Base-by-base conservation (phyloP, 768 basidiomycete genomes). In the Leccinum uliginosum region DNA sequence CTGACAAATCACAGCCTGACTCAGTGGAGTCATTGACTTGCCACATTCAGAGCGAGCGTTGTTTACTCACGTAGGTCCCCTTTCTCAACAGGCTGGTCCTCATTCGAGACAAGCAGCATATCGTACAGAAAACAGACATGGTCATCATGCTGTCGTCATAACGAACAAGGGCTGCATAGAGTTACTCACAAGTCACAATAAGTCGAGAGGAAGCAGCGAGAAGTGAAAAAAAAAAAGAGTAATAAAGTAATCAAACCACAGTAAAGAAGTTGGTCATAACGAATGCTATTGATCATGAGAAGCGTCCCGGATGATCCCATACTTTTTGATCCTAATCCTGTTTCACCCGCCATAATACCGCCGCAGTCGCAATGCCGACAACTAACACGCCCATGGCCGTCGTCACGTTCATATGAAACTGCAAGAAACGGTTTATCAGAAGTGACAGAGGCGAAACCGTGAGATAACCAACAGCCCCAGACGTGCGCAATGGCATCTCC, bases 301-400 rank as follows among this genome's bases (percentile, higher is more conserved):
- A 61, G 53, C 56, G 64, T 65, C 64, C 60, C 40, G 23, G 38
- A 55, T 34, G 40, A 59, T 56, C 54, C 35, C 59, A 59, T 55
- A 35, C 35, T 53, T 62, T 59, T 54, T 11, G 23, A 38, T 55
- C 61, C 51, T 65, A 71, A 27, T 78, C 76, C 32, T 75, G 74
- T 58, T 82, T 83, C 27, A 87, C 83, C 59, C 84, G 79, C 85
- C 86, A 89, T 63, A 87, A 72, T 50, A 90, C 87, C 7, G 86
- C 87, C 12, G 81, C 85, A 3, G 88, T 85, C 4, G 85, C 86
- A 8, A 87, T 80, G 50, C 84, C 78, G 27, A 90, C 70, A 4
- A 90, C 77, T 17, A 88, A 67, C 8, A 89, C 81, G 5, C 86
- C 86, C 3, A 86, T 70, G 6, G 83, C 85, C 2, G 86, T 78